Percentiles rank a stretch among this genome's conserved stretches.
Evolutionary conservation across 2,329 filamentous ascomycete species (phyloP).

Genomic region (Chaetomium olivaceum): DNA sequence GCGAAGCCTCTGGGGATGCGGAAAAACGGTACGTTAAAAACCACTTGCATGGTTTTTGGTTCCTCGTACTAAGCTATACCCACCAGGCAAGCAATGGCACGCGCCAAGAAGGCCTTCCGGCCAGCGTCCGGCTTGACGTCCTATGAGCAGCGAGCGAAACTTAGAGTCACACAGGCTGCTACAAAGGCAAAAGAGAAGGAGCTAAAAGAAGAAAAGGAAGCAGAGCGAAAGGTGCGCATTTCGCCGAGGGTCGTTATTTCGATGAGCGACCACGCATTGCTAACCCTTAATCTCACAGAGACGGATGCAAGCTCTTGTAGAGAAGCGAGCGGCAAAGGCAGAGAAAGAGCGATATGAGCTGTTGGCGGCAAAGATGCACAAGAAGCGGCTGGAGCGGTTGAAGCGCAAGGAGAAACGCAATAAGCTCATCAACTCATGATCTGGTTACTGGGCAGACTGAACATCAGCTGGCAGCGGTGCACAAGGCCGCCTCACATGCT

Average conservation of each 20-base stretch:
- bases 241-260: not conserved
- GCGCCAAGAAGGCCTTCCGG: constrained; percentile 78
- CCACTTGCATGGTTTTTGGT: not conserved
- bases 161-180: constrained; percentile 68
- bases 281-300: constrained; percentile 51
- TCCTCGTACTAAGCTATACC: constrained; percentile 2
- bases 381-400: constrained; percentile 87
- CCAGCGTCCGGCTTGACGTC: constrained; percentile 75
- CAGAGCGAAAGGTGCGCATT: constrained; percentile 71
- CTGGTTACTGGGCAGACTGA: not conserved
- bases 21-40: constrained; percentile 69
- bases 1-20: constrained; percentile 65
- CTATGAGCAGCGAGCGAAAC: constrained; percentile 73
- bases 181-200: constrained; percentile 93
- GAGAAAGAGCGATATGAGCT: constrained; percentile 91
- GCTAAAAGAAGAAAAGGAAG: constrained; percentile 93
- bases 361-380: constrained; percentile 97
- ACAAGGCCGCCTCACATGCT: not conserved
- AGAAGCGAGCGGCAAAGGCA: constrained; percentile 83
- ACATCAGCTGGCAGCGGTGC: not conserved
- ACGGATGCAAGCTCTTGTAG: constrained; percentile 76
- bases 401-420: constrained; percentile 97
- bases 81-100: constrained; percentile 92
- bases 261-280: not conserved
- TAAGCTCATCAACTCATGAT: constrained; percentile 71